Base-by-base conservation (phyloP, 2,329 filamentous ascomycete species). In the Neurospora sp. region DNA sequence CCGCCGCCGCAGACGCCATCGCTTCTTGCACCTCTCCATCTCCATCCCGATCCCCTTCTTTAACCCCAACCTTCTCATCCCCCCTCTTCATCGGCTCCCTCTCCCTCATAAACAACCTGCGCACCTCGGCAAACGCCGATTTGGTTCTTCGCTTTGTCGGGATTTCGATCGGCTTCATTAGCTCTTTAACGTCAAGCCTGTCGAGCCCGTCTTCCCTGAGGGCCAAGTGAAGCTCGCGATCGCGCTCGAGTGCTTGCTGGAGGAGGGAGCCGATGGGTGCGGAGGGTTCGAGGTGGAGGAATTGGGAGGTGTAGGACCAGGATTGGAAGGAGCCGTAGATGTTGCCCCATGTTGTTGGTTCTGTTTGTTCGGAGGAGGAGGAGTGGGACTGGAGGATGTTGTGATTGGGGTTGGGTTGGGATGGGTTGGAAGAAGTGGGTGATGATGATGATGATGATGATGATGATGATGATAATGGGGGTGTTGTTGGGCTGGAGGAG, bases 211-310 rank as follows among this genome's bases (percentile, higher is more conserved):
- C 7, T 15, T 33, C 8, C 28, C 23, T 8, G 23, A 62, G 52
- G 7, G 52, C 52, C 13, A 36, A 8, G n/a, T 38, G 67, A 19
- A 68, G 40, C 13, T 66, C 36, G 33, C 33, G 46, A 33, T 72
- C 71, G 13, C 46, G 38, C n/a, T 66, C 68, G 38, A 72, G 70
- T 4, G 71, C 71, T 17, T 33, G 38, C 10, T 68, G 43, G 4
- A 72, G 40, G 17, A 71, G 43, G 1, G 28, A n/a, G 39, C 71
- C 52, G 43, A 72, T 68, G 33, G 62, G 62, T 0, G 43, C 19
- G 38, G 43, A 28, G 2, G 68, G 70, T 11, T 23, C 15, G n/a
- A 19, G n/a, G 13, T 11, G 3, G 19, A 11, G 13, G 5, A 33
- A 67, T 62, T 62, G 13, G 38, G 7, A 23, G 8, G 23, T 17